Evolutionary conservation across 306 rosid species (phyloP).

Genomic region (Lathyrus aphaca): DNA sequence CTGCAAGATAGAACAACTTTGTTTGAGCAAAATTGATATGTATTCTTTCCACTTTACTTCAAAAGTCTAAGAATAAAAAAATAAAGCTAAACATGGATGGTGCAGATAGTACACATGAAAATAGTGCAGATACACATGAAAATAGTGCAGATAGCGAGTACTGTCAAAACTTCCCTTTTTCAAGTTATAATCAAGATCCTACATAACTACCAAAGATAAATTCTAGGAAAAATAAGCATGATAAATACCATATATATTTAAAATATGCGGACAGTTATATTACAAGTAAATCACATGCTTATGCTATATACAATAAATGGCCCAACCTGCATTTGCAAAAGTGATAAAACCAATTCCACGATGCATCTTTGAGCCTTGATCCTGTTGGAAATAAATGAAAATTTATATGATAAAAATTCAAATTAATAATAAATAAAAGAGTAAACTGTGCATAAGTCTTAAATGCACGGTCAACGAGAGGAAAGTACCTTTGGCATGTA

Average conservation of each 20-base stretch:
- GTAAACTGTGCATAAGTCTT: neutral
- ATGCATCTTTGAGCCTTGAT: conserved; percentile 88
- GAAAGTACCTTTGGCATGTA: conserved; percentile 96
- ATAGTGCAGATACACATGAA: conserved; percentile 8
- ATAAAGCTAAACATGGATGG: conserved; percentile 2
- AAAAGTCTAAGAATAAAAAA: conserved; percentile 27
- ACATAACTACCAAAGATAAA: neutral
- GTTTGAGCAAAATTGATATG: conserved; percentile 18
- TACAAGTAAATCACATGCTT: neutral
- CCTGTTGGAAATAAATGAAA: conserved; percentile 54
- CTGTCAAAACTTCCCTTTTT: conserved; percentile 4
- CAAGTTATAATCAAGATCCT: conserved; percentile 28
- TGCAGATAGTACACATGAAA: neutral
- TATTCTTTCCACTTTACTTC: conserved; percentile 12
- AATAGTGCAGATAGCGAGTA: conserved; percentile 1
- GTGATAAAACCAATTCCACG: conserved; percentile 99
- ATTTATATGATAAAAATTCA: conserved; percentile 8
- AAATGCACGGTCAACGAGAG: conserved; percentile 20
- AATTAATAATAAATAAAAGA: conserved; percentile 14
- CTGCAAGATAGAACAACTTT: conserved; percentile 52
- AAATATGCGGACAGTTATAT: conserved; percentile 18
- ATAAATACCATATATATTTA: conserved; percentile 5
- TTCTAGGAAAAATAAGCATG: neutral
- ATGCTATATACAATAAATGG: conserved; percentile 27
- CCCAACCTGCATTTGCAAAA: conserved; percentile 86